These are phyloP conservation scores for Diospyros lotus DNA, from an alignment of 148 eudicot species.

Conservation along the genomic window DNA sequence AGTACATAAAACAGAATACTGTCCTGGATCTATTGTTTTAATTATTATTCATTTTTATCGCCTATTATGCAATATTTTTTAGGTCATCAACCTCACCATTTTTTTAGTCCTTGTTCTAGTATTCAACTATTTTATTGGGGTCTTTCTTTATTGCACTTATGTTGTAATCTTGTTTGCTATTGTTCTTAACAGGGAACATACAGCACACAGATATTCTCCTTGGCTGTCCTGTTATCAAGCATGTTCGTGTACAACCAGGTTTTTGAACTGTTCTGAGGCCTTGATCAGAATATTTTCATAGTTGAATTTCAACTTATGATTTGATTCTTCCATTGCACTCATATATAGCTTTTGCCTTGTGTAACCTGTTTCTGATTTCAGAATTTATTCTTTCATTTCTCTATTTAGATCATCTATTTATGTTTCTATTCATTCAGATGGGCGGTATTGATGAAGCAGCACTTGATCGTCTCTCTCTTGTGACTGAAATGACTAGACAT, in stretches of 20 bases:
- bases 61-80: background rate
- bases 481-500: constrained; percentile 95
- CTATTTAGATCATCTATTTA: constrained; percentile 2
- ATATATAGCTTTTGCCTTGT: background rate
- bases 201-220: constrained; percentile 94
- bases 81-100: background rate
- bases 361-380: background rate
- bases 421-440: constrained; percentile 50
- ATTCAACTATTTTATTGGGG: background rate
- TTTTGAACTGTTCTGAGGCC: background rate
- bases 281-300: background rate
- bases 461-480: constrained; percentile 94
- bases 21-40: background rate
- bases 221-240: constrained; percentile 96
- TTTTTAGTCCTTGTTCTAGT: background rate
- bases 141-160: background rate
- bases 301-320: background rate
- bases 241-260: constrained; percentile 99
- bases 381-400: background rate
- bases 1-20: background rate
- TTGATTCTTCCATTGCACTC: background rate
- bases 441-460: constrained; percentile 98
- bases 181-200: constrained; percentile 71
- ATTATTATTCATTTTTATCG: background rate
- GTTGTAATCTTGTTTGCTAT: background rate